Base-by-base conservation (phyloP, 1,139 yeast genomes). In the Zygoascus sp. region DNA sequence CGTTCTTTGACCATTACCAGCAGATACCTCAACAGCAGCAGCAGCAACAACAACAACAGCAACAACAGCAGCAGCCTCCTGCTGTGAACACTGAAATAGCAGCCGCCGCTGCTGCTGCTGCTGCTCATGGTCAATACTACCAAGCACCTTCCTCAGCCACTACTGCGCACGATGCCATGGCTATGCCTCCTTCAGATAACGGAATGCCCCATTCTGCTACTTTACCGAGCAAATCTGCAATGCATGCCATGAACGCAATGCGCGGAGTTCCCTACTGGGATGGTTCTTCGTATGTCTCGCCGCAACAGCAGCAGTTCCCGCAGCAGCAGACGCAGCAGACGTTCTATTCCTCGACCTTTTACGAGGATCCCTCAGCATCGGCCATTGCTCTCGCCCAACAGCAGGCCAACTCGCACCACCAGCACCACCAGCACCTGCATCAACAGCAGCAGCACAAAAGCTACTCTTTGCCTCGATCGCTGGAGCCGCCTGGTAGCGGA, bases 381-480 rank as follows among this genome's bases (percentile, higher is more conserved):
- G 42, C 40, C 16, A 43, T 47, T 28, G 43, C 46, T 25, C 45
- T 49, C 23, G 47, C 53, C 8, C 53, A 50, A 23, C 55, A 50
- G 27, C 39, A 35, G 3, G 25, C n/a, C 11, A 17, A 20, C n/a
- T 37, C 49, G 21, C 48, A n/a, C n/a, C n/a, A n/a, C n/a, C n/a
- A n/a, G n/a, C n/a, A n/a, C n/a, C n/a, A n/a, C n/a, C n/a, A n/a
- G n/a, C n/a, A n/a, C n/a, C n/a, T n/a, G n/a, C n/a, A n/a, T n/a
- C n/a, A n/a, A n/a, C n/a, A n/a, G n/a, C n/a, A n/a, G n/a, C n/a
- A 58, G 13, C 54, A 50, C 32, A 56, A 56, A 44, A 45, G 50
- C 32, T 56, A 53, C 37, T 56, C 59, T 15, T 50, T 54, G 30
- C 60, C 59, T 5, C 56, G 56, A 32, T 17, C 38, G 17, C 20